Conservation (phyloP, 1,139 yeast genomes). For the Hyphopichia pseudoburtonii region DNA sequence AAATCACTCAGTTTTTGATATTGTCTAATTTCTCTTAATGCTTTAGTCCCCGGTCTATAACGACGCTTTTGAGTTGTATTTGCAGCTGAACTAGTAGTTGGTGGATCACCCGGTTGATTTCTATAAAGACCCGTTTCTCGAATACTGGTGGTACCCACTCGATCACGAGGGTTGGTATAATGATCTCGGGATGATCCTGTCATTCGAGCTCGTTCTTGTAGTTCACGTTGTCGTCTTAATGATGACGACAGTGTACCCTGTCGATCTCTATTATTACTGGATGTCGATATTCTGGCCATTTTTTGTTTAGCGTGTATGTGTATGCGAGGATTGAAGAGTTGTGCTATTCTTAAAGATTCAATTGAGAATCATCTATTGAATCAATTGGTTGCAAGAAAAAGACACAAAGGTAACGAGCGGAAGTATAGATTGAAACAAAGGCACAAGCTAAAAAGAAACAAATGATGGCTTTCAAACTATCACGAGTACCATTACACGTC, state of each 20-base stretch:
- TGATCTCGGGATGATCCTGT: neutral
- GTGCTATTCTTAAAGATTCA: neutral
- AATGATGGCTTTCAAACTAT: too few relatives aligned
- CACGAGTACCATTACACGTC: too few relatives aligned
- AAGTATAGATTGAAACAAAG: neutral
- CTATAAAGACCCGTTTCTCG: constrained; percentile 40
- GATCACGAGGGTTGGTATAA: neutral
- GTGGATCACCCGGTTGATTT: constrained; percentile 55
- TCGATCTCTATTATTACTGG: constrained; percentile 8
- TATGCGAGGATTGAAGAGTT: too few relatives aligned
- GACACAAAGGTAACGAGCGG: neutral
- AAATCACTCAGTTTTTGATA: constrained; percentile 80
- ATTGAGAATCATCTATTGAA: neutral
- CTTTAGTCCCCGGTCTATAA: constrained; percentile 71
- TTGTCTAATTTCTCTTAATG: constrained; percentile 73
- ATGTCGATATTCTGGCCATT: constrained; percentile 18
- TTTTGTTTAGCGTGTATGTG: too few relatives aligned
- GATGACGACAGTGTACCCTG: constrained; percentile 8
- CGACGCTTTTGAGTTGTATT: constrained; percentile 41
- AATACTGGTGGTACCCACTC: constrained; percentile 6
- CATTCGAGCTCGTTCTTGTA: constrained; percentile 8
- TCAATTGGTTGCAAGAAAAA: neutral
- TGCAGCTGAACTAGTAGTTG: constrained; percentile 17
- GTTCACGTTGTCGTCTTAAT: constrained; percentile 17
- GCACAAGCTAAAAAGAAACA: too few relatives aligned